phyloP scores from a whole-genome alignment of 352 stramenopile genomes.

The Plasmopara halstedii region DNA sequence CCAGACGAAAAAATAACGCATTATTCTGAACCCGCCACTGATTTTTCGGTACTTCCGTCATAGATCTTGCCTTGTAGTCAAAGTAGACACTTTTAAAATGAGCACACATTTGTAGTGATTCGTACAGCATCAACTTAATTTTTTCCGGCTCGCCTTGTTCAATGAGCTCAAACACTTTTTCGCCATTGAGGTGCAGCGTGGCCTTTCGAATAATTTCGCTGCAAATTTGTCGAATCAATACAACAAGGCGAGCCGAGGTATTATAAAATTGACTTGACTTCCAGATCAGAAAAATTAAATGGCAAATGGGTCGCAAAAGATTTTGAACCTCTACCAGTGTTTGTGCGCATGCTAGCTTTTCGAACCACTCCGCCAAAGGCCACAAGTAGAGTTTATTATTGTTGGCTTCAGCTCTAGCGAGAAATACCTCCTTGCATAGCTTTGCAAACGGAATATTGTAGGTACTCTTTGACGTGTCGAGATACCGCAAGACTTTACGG shows the following conservation, averaged over 20 bases:
- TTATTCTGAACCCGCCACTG: conserved; percentile 90
- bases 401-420: conserved; percentile 79
- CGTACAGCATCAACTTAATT: conserved; percentile 62
- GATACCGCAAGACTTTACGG: conserved; percentile 78
- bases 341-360: conserved; percentile 24
- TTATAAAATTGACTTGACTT: conserved; percentile 90
- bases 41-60: conserved; percentile 72
- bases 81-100: conserved; percentile 91
- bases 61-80: conserved; percentile 86
- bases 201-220: conserved; percentile 85
- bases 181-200: conserved; percentile 60
- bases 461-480: conserved; percentile 85
- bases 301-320: conserved; percentile 82
- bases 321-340: conserved; percentile 50
- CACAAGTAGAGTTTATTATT: conserved; percentile 83
- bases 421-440: conserved; percentile 88
- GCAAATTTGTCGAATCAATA: conserved; percentile 84
- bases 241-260: conserved; percentile 76
- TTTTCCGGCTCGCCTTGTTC: conserved; percentile 65
- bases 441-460: conserved; percentile 91
- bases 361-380: conserved; percentile 62
- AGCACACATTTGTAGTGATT: conserved; percentile 74
- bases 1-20: conserved; percentile 84
- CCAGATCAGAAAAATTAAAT: conserved; percentile 87
- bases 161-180: conserved; percentile 74